Evolutionary conservation across 2,329 filamentous ascomycete species (phyloP), one percentile per base, ranked within the genome.

Genomic region (Neoscytalidium dimidiatum): DNA sequence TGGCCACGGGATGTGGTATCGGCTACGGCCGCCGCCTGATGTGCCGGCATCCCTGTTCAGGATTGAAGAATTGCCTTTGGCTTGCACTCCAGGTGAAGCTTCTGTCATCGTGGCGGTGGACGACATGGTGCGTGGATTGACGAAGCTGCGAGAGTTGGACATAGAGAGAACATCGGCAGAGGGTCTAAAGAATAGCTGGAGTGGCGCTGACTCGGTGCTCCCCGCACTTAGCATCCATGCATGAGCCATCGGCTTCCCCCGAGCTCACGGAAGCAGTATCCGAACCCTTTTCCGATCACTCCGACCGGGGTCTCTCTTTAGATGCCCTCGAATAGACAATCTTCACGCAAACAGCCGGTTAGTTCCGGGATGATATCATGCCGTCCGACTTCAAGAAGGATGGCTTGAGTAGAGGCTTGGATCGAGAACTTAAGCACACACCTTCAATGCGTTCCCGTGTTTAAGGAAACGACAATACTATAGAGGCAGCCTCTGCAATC

Each of bases 1-100:
- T 79, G 3, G 80, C 74, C 71, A 88, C 87, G 46, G 77, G 44
- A 48, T 28, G 44, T 26, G 44, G 21, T 26, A 48, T 48, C 44
- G 19, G 14, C 44, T 48, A 17, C 44, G 44, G 26, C 26, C 44
- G 44, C 21, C 23, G 1, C 4, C 13, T 19, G 44, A 48, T 48
- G 19, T 48, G 9, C 44, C 21, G 14, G 23, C 44, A 11, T 1
- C 44, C 23, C 44, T 48, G 21, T 48, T 48, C 2, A 48, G 19
- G 0, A 26, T 48, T 48, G 44, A 48, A 23, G 44, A 23, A 48
- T 19, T 8, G 23, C 5, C 21, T 48, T 48, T 48, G 44, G 4
- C 44, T 26, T 13, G 44, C 5, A 14, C 21, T 48, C 1, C 44
- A 6, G 44, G 4, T 21, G 44, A 23, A 2, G 44, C 26, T 26